Base-by-base conservation (phyloP, 2,329 filamentous ascomycete species). In the Alternaria longipes region DNA sequence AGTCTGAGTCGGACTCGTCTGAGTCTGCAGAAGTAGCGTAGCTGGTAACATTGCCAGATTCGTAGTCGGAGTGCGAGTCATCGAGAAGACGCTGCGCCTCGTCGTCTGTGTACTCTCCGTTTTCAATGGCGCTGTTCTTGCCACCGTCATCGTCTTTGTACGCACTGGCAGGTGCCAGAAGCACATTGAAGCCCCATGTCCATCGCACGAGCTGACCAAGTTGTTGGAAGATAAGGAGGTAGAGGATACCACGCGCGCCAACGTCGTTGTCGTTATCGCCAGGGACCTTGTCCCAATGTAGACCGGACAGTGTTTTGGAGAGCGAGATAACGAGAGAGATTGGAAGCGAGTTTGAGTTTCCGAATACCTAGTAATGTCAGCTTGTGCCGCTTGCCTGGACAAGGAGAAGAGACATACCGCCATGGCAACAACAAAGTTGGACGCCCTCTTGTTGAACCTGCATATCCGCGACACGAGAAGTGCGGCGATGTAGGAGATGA, bases 391-490 rank as follows among this genome's bases (percentile, higher is more conserved):
- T 22, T 14, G 6, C 2, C 20, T 18, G 9, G 26, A 34, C 9
- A 40, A 41, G 18, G 18, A 16, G 40, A 47, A 22, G 41, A 18
- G 79, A 54, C 84, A 67, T 82, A 89, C 89, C 50, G 92, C 94
- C 95, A 99, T 99, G 54, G 95, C 95, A 32, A 93, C 91, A 42
- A 99, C 91, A 74, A 99, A 99, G 81, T 99, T 99, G 67, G 90
- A 87, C 42, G 93, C 91, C 64, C 94, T 89, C 78, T 91, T 93
- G 71, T 88, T 89, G 80, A 99, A 94, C 16, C 91, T 85, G 78
- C 94, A 97, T 50, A 88, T 82, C 79, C 87, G 90, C 18, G 91
- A 87, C 56, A 98, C 87, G 12, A 85, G 72, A 8, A 88, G 81
- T 3, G 94, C 90, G 55, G 93, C 92, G 3, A 87, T 56, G 81